Conservation (phyloP, 1,284 basidiomycete species). For the Coniferiporia sulphurascens region DNA sequence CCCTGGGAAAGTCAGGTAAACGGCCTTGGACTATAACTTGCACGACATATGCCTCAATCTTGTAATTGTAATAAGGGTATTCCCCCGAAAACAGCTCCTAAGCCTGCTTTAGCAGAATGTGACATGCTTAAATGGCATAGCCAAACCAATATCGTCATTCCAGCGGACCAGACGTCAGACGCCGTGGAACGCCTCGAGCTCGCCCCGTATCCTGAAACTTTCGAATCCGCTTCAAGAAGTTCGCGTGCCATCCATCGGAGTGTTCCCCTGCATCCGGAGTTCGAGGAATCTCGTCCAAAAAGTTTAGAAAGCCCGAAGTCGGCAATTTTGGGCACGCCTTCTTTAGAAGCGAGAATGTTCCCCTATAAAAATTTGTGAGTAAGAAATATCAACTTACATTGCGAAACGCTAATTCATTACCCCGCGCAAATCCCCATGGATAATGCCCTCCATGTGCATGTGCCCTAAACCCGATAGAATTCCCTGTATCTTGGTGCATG, state of each 20-base stretch:
- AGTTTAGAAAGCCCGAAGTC: slow-evolving; percentile 12
- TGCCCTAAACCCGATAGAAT: slow-evolving; percentile 9
- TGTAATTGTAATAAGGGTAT: background rate
- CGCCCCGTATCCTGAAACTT: background rate
- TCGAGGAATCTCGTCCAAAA: background rate
- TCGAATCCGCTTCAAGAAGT: background rate
- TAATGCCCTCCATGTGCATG: slow-evolving; percentile 12
- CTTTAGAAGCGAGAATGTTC: background rate
- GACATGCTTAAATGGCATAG: background rate
- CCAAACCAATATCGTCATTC: slow-evolving; percentile 11
- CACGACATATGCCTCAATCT: background rate
- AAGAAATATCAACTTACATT: background rate
- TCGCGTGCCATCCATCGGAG: slow-evolving; percentile 13
- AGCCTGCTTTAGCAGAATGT: background rate
- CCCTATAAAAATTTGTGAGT: background rate
- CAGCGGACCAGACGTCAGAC: slow-evolving; percentile 10
- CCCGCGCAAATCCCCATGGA: slow-evolving; percentile 16
- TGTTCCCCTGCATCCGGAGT: background rate
- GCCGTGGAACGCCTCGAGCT: background rate
- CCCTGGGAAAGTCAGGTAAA: background rate
- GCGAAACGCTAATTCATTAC: background rate
- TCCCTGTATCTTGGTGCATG: slow-evolving; percentile 3
- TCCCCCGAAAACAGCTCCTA: slow-evolving; percentile 11
- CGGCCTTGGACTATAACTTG: background rate
- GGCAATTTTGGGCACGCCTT: background rate